Percentiles rank a stretch among this genome's conserved stretches.
Evolutionary conservation across 352 stramenopile species (phyloP).

Genomic region (Phytophthora quininea): DNA sequence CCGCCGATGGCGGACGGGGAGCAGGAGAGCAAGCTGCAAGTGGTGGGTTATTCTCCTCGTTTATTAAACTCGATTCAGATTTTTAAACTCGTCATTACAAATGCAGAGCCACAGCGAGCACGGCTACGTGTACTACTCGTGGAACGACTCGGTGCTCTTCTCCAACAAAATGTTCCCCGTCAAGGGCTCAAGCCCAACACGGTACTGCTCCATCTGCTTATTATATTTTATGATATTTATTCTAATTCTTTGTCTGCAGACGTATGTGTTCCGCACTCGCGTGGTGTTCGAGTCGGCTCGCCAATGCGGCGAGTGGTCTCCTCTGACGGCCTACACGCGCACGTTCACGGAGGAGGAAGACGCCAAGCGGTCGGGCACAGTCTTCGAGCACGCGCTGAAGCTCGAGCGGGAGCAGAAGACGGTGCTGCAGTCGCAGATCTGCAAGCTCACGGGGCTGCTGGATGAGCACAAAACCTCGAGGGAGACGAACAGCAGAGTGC

Average conservation of each 20-base stretch:
- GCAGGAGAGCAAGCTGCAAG: constrained; percentile 64
- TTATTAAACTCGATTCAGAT: neutral
- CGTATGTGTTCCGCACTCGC: constrained; percentile 80
- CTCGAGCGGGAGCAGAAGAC: constrained; percentile 81
- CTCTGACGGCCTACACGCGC: constrained; percentile 68
- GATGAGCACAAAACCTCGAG: constrained; percentile 46
- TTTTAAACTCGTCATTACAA: neutral
- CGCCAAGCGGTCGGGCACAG: constrained; percentile 82
- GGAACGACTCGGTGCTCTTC: constrained; percentile 75
- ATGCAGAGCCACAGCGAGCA: constrained; percentile 78
- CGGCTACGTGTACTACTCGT: constrained; percentile 90
- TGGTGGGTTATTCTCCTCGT: constrained; percentile 19
- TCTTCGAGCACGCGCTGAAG: constrained; percentile 86
- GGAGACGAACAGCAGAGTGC: constrained; percentile 49
- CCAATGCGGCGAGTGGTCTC: constrained; percentile 82
- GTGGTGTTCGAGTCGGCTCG: constrained; percentile 65
- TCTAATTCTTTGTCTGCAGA: constrained; percentile 33
- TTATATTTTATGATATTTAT: constrained; percentile 9
- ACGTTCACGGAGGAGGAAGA: constrained; percentile 90
- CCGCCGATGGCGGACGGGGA: constrained; percentile 37
- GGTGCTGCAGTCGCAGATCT: constrained; percentile 76
- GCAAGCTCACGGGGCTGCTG: constrained; percentile 79
- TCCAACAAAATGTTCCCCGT: constrained; percentile 61
- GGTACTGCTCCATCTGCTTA: constrained; percentile 29
- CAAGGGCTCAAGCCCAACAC: constrained; percentile 75